Evolutionary conservation across 257 asterid species (phyloP).

Genomic region (Plantago major): DNA sequence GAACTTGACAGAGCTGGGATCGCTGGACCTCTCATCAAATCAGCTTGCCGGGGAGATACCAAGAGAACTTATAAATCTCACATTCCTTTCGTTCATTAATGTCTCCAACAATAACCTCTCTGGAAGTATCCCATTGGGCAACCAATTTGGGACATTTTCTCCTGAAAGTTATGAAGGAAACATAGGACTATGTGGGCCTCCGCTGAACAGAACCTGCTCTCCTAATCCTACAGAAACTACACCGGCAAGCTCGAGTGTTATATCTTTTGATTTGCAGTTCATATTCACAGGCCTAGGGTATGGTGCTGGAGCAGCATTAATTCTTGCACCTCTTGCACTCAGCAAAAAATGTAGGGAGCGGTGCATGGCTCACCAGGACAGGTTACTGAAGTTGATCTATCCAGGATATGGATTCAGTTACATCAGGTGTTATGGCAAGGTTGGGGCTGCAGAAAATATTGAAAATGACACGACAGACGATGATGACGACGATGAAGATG

Average conservation of each 20-base stretch:
- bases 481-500: slow-evolving; percentile 31
- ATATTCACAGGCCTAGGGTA: slow-evolving; percentile 33
- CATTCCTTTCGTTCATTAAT: slow-evolving; percentile 40
- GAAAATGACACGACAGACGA: slow-evolving; percentile 40
- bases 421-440: slow-evolving; percentile 20
- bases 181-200: slow-evolving; percentile 33
- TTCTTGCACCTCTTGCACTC: slow-evolving; percentile 28
- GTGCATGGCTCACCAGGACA: slow-evolving; percentile 15
- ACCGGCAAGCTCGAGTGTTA: not conserved
- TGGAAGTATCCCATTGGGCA: slow-evolving; percentile 35
- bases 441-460: not conserved
- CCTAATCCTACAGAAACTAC: not conserved
- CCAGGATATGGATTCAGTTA: slow-evolving; percentile 34
- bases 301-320: slow-evolving; percentile 31
- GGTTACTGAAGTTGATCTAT: slow-evolving; percentile 22
- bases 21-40: slow-evolving; percentile 50
- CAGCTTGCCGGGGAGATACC: slow-evolving; percentile 42
- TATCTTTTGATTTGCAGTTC: slow-evolving; percentile 31
- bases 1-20: slow-evolving; percentile 41
- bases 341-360: slow-evolving; percentile 23
- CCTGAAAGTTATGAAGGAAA: slow-evolving; percentile 34
- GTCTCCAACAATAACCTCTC: slow-evolving; percentile 35
- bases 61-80: slow-evolving; percentile 30
- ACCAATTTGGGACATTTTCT: slow-evolving; percentile 37
- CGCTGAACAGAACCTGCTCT: slow-evolving; percentile 23